A percentile compares a stretch with the other conserved stretches of the same genome.
These are phyloP conservation scores for Paramecium caudatum DNA, from an alignment of 73 alveolate species.

Conservation along the genomic window DNA sequence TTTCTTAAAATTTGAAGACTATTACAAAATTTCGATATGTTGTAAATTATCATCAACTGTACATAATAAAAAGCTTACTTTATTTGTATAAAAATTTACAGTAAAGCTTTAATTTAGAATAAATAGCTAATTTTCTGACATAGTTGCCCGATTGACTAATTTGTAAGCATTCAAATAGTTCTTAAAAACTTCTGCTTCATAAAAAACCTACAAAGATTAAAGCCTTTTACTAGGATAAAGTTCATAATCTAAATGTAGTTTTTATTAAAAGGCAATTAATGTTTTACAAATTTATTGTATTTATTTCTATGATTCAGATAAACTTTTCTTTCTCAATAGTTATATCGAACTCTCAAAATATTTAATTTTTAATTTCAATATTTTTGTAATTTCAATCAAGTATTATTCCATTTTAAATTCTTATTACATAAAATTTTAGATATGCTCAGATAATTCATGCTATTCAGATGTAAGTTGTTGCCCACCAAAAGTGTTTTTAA, in stretches of 20 bases:
- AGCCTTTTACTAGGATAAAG: not conserved
- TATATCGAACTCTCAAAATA: not conserved
- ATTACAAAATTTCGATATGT: not conserved
- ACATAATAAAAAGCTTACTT: not conserved
- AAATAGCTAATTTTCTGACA: slow-evolving; percentile 12
- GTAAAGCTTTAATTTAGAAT: not conserved
- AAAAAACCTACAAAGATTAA: not conserved
- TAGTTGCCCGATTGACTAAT: not conserved
- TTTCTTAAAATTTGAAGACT: not conserved
- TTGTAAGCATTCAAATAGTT: slow-evolving; percentile 16
- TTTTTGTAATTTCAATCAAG: not conserved
- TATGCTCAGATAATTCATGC: slow-evolving; percentile 49
- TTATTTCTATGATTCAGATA: not conserved
- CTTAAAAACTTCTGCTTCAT: slow-evolving; percentile 22
- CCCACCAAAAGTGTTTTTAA: not conserved
- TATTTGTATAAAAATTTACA: not conserved
- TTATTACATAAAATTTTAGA: not conserved
- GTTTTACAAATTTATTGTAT: not conserved
- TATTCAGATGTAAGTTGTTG: not conserved
- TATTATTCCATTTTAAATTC: not conserved
- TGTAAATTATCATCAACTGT: slow-evolving; percentile 25
- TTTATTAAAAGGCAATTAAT: not conserved
- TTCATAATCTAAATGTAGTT: not conserved
- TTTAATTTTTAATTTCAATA: not conserved
- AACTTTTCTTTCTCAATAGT: not conserved